Evolutionary conservation across 805 yeast species (phyloP), one percentile per base, ranked within the genome.

Genomic region (Saturnispora quitensis): DNA sequence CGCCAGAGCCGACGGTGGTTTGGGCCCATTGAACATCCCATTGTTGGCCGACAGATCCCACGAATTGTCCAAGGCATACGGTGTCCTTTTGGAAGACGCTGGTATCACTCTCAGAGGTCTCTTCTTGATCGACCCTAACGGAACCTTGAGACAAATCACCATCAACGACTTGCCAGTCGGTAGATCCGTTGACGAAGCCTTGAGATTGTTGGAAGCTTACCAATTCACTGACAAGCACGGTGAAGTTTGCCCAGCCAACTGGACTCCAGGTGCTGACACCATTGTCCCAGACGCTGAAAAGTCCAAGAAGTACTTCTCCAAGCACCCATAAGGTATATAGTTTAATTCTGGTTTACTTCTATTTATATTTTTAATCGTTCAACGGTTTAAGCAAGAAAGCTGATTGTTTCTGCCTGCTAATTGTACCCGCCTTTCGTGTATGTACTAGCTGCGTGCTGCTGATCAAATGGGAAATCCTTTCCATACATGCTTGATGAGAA

Each of bases 211-310:
- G 58, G 98, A 93, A 72, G 99, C 97, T 63, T 93, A 93, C 96
- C 96, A 91, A 79, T 93, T 95, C 90, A 87, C 96, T 66, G 98
- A 90, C 74, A 86, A 88, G 79, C 78, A 93, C 83, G 99, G 99
- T 77, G 97, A 95, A 78, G 99, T 91, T 62, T 90, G 97, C 78
- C 99, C 99, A 67, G 97, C 98, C 71, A 93, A 91, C 95, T 91
- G 99, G 99, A 81, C 84, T 53, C 84, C 87, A 72, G 99, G 99
- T 76, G 71, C 87, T 57, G 96, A 87, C 69, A 86, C 96, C 73
- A 89, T 89, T 76, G 84, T 84, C 72, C 89, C 90, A 68, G 85
- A 79, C 62, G 88, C 86, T 61, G 78, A 72, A 47, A 83, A 77
- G 63, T 84, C 93, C 66, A 84, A 84, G 80, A 84, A 80, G 68